Conservation (phyloP, 1,139 yeast genomes). For the Pichia sp. region DNA sequence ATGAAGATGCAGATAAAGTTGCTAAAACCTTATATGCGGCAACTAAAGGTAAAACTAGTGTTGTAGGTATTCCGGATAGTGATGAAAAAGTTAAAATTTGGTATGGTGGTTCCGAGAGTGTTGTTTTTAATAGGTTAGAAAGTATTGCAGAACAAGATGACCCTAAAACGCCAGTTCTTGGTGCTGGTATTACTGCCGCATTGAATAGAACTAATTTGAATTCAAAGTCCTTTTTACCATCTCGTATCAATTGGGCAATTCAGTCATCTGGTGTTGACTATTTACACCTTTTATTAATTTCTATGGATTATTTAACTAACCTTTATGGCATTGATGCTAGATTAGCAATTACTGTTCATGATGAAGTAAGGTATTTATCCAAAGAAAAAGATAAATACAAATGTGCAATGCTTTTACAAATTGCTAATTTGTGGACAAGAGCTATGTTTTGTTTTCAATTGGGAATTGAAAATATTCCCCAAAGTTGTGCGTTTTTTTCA, state of each 20-base stretch:
- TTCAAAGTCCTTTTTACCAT: slow-evolving; percentile 67
- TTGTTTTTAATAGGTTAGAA: slow-evolving; percentile 84
- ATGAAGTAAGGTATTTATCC: slow-evolving; percentile 80
- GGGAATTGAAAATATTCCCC: slow-evolving; percentile 87
- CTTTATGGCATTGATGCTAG: slow-evolving; percentile 71
- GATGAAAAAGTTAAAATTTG: slow-evolving; percentile 42
- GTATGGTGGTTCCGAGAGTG: slow-evolving; percentile 92
- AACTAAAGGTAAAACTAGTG: slow-evolving; percentile 66
- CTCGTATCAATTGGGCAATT: slow-evolving; percentile 95
- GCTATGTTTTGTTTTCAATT: slow-evolving; percentile 92
- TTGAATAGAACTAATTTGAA: slow-evolving; percentile 60
- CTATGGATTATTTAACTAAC: slow-evolving; percentile 78
- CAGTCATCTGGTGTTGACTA: slow-evolving; percentile 98
- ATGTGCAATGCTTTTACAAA: slow-evolving; percentile 78
- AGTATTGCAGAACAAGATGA: slow-evolving; percentile 76
- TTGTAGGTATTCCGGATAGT: slow-evolving; percentile 20
- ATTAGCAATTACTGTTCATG: slow-evolving; percentile 85
- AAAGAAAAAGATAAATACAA: slow-evolving; percentile 66
- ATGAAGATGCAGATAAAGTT: slow-evolving; percentile 57
- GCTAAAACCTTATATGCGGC: slow-evolving; percentile 68
- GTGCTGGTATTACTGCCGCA: slow-evolving; percentile 90
- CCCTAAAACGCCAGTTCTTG: slow-evolving; percentile 87
- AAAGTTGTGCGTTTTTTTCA: slow-evolving; percentile 91
- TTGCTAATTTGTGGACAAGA: slow-evolving; percentile 92
- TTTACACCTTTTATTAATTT: slow-evolving; percentile 71